A percentile compares a stretch with the other conserved stretches of the same genome.
These are phyloP conservation scores for Globisporangium heterothallicum DNA, from an alignment of 352 stramenopile genomes.

Conservation along the genomic window DNA sequence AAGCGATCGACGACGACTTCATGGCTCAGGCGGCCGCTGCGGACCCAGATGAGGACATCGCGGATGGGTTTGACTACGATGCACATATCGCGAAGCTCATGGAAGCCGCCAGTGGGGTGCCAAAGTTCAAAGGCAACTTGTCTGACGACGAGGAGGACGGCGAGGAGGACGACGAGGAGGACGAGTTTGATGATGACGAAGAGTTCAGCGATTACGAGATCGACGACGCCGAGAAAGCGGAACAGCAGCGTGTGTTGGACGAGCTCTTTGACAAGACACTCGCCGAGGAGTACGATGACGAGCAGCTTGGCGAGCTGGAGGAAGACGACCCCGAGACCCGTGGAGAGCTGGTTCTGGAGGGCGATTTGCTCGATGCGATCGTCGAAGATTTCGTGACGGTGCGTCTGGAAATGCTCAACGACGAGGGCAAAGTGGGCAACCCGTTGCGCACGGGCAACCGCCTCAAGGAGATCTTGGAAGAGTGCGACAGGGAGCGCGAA, in stretches of 20 bases:
- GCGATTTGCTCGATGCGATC: conserved; percentile 58
- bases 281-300: conserved; percentile 78
- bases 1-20: conserved; percentile 91
- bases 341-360: conserved; percentile 65
- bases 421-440: conserved; percentile 77
- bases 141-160: conserved; percentile 63
- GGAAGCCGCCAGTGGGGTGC: conserved; percentile 73
- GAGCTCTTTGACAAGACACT: conserved; percentile 85
- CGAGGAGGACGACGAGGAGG: conserved; percentile 32
- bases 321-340: conserved; percentile 70
- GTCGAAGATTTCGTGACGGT: conserved; percentile 69
- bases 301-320: conserved; percentile 71
- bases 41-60: conserved; percentile 28
- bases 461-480: conserved; percentile 67
- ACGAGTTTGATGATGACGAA: conserved; percentile 51
- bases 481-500: conserved; percentile 62
- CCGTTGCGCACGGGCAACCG: conserved; percentile 59
- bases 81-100: conserved; percentile 92
- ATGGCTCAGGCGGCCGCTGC: conserved; percentile 69
- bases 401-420: conserved; percentile 64
- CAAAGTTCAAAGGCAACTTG: conserved; percentile 58
- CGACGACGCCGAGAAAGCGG: conserved; percentile 39
- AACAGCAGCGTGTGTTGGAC: conserved; percentile 83
- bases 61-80: conserved; percentile 87
- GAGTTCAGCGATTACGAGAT: conserved; percentile 76